Conservation (phyloP, 106 monocot species). For the Dendrobium catenatum region DNA sequence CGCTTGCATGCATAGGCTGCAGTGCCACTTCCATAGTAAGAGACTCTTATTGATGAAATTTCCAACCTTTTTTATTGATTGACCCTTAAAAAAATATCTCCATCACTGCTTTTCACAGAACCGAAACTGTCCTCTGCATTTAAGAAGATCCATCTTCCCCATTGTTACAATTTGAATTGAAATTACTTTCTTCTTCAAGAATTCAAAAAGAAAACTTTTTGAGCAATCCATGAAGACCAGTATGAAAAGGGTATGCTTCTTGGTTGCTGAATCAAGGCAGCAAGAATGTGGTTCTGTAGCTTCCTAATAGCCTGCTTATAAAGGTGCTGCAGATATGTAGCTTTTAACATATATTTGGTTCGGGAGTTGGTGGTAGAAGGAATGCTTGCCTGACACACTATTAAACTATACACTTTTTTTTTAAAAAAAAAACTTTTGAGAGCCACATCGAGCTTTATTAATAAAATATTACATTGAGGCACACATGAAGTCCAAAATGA, state of each 20-base stretch:
- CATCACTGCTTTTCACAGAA: neutral
- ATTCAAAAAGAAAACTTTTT: neutral
- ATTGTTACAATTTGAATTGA: neutral
- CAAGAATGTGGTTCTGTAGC: neutral
- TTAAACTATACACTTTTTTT: no score
- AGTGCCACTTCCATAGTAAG: neutral
- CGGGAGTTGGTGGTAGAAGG: no score
- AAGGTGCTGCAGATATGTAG: neutral
- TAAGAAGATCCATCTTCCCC: neutral
- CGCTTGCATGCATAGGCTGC: neutral
- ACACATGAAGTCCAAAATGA: no score
- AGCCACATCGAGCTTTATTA: no score
- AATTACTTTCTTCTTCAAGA: neutral
- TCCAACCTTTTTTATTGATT: neutral
- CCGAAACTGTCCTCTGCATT: neutral
- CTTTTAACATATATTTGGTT: neutral
- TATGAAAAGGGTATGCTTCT: neutral
- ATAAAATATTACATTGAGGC: no score
- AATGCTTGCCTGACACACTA: no score
- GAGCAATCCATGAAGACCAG: neutral
- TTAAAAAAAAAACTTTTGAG: no score
- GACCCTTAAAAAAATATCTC: neutral
- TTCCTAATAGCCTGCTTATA: neutral
- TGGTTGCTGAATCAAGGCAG: neutral
- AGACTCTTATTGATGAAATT: neutral